Conservation (phyloP, 768 basidiomycete genomes). For the Serendipita vermifera region DNA sequence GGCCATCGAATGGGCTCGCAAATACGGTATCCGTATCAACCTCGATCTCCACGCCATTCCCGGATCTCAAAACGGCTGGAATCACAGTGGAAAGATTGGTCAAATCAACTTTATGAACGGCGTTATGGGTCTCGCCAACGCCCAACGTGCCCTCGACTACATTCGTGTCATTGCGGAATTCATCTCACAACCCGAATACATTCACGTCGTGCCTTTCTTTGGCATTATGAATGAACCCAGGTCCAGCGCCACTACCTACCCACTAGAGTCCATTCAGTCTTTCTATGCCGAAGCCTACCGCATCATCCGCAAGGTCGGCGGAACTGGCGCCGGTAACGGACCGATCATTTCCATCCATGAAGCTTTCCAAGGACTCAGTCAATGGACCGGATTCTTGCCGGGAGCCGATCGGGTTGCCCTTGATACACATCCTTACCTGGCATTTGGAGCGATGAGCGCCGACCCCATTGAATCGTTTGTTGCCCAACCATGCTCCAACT, state of each 20-base stretch:
- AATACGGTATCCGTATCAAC: slow-evolving; percentile 77
- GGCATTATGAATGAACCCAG: slow-evolving; percentile 14
- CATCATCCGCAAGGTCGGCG: slow-evolving; percentile 60
- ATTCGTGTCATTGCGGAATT: slow-evolving; percentile 68
- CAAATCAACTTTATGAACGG: slow-evolving; percentile 50
- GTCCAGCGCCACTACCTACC: background rate
- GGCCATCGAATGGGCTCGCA: slow-evolving; percentile 68
- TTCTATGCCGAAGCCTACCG: slow-evolving; percentile 31
- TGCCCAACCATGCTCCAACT: slow-evolving; percentile 23
- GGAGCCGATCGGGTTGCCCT: slow-evolving; percentile 50
- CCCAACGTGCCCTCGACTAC: slow-evolving; percentile 61
- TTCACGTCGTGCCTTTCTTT: slow-evolving; percentile 9
- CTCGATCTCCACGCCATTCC: slow-evolving; percentile 71
- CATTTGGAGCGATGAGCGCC: slow-evolving; percentile 33
- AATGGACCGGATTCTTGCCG: slow-evolving; percentile 38
- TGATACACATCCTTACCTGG: slow-evolving; percentile 60
- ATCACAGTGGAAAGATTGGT: slow-evolving; percentile 39
- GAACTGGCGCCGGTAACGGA: slow-evolving; percentile 51
- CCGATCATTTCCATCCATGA: slow-evolving; percentile 51
- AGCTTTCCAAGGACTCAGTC: slow-evolving; percentile 40
- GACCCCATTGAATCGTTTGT: slow-evolving; percentile 23
- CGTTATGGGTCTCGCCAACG: slow-evolving; percentile 80
- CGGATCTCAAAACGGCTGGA: slow-evolving; percentile 68
- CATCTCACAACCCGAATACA: slow-evolving; percentile 51
- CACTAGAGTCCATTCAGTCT: background rate